Base-by-base conservation (phyloP, 2,329 filamentous ascomycete species). In the Coccinonectria pachysandricola region DNA sequence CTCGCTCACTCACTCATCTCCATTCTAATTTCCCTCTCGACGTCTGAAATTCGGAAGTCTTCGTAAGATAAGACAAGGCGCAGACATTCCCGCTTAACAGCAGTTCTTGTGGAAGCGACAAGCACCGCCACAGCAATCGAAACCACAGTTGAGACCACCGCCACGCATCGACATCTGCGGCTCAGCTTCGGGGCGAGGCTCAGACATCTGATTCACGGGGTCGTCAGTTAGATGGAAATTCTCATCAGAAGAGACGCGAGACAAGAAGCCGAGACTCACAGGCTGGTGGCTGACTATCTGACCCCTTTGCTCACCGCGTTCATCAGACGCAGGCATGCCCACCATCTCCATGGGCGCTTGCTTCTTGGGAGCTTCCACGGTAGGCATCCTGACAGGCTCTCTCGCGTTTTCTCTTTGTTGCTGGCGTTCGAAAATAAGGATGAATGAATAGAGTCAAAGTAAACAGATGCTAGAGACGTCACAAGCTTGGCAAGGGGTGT, bases 41-140 rank as follows among this genome's bases (percentile, higher is more conserved):
- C n/a, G n/a, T n/a, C n/a, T n/a, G n/a, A n/a, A n/a, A n/a, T n/a
- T n/a, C n/a, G n/a, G n/a, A n/a, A n/a, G n/a, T n/a, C n/a, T n/a
- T n/a, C n/a, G n/a, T n/a, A 20, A 12, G 9, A 14, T 2, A n/a
- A 7, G 4, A 23, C 15, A 20, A 15, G 4, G 7, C 11, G 12
- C 5, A 15, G 10, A 7, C 15, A 7, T 12, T n/a, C 24, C 12
- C 8, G 13, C 20, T 31, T 35, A 50, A 34, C 48, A 52, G 35
- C 45, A 52, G 25, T 33, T 28, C 37, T 47, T 49, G 37, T 52
- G 25, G 34, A 49, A 49, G 20, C 39, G 42, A 26, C 48, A 49
- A 13, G 39, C 36, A 9, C 48, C 48, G 14, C 35, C 21, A 23
- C 48, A 52, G 36, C 47, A 52, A 19, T 46, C 42, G 21, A 34